Evolutionary conservation across 1,284 basidiomycete genomes (phyloP), one percentile per base, ranked within the genome.

Genomic region (Ganoderma multipileum): DNA sequence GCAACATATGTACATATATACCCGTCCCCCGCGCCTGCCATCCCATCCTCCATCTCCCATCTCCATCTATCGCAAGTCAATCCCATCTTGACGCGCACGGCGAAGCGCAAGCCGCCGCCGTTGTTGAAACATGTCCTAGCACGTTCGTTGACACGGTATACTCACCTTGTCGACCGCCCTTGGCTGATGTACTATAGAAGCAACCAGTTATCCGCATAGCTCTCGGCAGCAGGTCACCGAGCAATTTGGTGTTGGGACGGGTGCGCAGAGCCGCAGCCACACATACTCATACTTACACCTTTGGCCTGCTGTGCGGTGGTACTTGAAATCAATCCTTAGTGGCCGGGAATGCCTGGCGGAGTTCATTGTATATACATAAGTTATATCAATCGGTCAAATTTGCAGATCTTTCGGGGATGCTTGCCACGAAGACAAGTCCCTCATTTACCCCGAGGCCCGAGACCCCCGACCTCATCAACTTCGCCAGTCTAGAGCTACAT

Each of bases 171-270:
- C 63, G 33, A 58, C 52, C 30, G n/a, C 61, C 20, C 47, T 63
- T 52, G 58, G 57, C 67, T 64, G 63, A 67, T 72, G 71, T 71
- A 72, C 67, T 69, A 67, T 72, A 72, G 69, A 70, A 64, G 61
- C 65, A 68, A 66, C 65, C 62, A 59, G 18, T 42, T 54, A 61
- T 66, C 47, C 52, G 26, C 26, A 41, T 33, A 54, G 42, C 52
- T 58, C 20, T 38, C 55, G 16, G 55, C 55, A 33, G 33, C 28
- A 68, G 66, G 66, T 67, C 50, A 66, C 58, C 23, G 26, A 54
- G 42, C 42, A 33, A 26, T 20, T 66, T 38, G 61, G 41, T 63
- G 57, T 61, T 66, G 30, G 65, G 62, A 44, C 57, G 55, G 61
- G 57, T 58, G 64, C 61, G 50, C 47, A 16, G 63, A n/a, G 64